Evolutionary conservation across 176 grass and related monocot species (phyloP).

Genomic region (Zoysia japonica): DNA sequence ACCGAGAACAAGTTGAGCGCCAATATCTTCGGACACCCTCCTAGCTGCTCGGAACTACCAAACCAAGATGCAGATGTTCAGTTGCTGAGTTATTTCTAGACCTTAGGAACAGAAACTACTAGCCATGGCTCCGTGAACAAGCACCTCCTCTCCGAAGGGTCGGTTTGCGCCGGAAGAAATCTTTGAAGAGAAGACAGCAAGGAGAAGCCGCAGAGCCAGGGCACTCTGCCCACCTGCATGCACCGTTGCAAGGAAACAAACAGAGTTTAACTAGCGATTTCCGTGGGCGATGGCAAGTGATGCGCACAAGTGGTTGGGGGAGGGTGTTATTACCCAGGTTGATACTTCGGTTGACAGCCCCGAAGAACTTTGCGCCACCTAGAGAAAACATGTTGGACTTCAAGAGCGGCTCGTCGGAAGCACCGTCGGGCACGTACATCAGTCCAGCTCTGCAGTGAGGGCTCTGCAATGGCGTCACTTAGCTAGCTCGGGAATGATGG

Average conservation of each 20-base stretch:
- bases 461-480: constrained; percentile 59
- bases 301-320: not conserved
- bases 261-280: not conserved
- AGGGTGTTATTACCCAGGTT: constrained; percentile 51
- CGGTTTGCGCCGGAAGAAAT: constrained; percentile 73
- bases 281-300: not conserved
- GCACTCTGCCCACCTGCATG: constrained; percentile 91
- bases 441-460: constrained; percentile 85
- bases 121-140: not conserved
- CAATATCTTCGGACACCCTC: constrained; percentile 90
- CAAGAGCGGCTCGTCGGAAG: constrained; percentile 52
- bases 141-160: constrained; percentile 85
- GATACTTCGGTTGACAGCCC: constrained; percentile 85
- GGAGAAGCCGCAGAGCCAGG: constrained; percentile 79
- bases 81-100: not conserved
- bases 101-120: not conserved
- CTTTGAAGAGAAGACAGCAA: constrained; percentile 91
- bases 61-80: constrained; percentile 6
- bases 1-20: constrained; percentile 87
- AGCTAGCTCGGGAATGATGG: constrained; percentile 28
- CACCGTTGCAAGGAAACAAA: constrained; percentile 3
- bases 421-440: constrained; percentile 63
- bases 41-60: constrained; percentile 76
- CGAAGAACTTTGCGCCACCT: constrained; percentile 68
- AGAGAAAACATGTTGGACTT: constrained; percentile 90